Conservation (phyloP, 371 early-diverging fungal species). For the Mucor piriformis region DNA sequence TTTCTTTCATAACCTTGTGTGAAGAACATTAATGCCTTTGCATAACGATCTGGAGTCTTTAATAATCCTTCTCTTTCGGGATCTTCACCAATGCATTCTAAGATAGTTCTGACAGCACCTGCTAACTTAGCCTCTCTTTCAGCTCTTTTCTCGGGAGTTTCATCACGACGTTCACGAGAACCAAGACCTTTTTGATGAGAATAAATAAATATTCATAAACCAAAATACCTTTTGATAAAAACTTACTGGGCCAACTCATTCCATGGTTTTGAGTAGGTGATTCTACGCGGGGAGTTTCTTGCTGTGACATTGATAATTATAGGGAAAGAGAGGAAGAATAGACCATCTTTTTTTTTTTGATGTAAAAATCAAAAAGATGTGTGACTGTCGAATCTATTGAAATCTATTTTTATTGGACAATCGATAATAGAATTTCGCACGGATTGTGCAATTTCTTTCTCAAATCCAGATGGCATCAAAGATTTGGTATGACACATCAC, state of each 20-base stretch:
- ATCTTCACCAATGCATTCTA: conserved; percentile 96
- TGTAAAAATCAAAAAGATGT: not conserved
- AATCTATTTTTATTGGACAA: conserved; percentile 4
- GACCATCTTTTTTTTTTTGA: not conserved
- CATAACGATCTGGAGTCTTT: conserved; percentile 96
- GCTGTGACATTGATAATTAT: conserved; percentile 1
- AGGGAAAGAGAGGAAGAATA: conserved; percentile 16
- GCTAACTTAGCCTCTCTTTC: conserved; percentile 77
- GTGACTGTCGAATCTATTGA: conserved; percentile 19
- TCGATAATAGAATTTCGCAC: conserved; percentile 4
- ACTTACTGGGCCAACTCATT: conserved; percentile 58
- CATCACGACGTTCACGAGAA: conserved; percentile 77
- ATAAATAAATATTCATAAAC: not conserved
- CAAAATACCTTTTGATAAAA: not conserved
- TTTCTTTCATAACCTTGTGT: conserved; percentile 95
- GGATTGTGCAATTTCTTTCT: not conserved
- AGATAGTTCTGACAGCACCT: conserved; percentile 84
- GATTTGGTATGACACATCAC: not conserved
- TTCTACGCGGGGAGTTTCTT: conserved; percentile 21
- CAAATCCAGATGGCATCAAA: not conserved
- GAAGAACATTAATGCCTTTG: conserved; percentile 96
- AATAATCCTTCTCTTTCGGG: conserved; percentile 91
- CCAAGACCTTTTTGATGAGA: conserved; percentile 53
- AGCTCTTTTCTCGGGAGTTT: conserved; percentile 70
- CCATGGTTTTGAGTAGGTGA: conserved; percentile 50